A percentile compares a stretch with the other conserved stretches of the same genome.
phyloP scores from a whole-genome alignment of 805 yeast genomes.

The Vanderwaltozyma tropicalis region DNA sequence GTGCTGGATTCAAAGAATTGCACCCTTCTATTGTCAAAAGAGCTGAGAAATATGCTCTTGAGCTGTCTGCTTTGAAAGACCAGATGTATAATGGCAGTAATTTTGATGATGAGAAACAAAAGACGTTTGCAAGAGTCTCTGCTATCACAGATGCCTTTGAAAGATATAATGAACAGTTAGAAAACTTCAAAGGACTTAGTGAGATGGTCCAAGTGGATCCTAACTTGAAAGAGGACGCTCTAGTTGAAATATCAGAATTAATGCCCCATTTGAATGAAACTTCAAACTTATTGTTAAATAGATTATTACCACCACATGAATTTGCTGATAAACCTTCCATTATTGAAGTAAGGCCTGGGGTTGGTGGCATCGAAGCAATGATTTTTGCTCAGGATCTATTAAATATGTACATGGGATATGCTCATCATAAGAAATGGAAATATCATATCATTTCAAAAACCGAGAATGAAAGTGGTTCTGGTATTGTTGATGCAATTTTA shows the following conservation, averaged over 20 bases:
- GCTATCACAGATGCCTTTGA: conserved; percentile 34
- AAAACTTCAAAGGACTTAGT: conserved; percentile 27
- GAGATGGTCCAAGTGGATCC: conserved; percentile 24
- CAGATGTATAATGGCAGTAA: conserved; percentile 33
- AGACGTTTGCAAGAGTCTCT: conserved; percentile 37
- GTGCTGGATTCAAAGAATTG: conserved; percentile 16
- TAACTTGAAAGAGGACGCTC: conserved; percentile 46
- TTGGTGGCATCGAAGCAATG: conserved; percentile 91
- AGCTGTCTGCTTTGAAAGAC: conserved; percentile 33
- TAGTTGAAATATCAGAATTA: conserved; percentile 41
- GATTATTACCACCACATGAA: conserved; percentile 65
- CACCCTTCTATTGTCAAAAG: conserved; percentile 44
- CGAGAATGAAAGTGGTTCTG: conserved; percentile 50
- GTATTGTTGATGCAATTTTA: conserved; percentile 68
- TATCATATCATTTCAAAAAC: conserved; percentile 47
- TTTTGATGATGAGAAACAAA: conserved; percentile 41
- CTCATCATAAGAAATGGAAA: conserved; percentile 58
- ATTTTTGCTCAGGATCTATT: conserved; percentile 74
- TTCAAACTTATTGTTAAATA: conserved; percentile 39
- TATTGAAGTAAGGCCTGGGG: conserved; percentile 85
- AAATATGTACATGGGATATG: conserved; percentile 70
- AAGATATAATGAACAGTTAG: conserved; percentile 28
- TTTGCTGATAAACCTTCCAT: conserved; percentile 70
- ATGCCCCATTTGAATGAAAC: conserved; percentile 36
- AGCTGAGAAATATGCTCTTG: conserved; percentile 35